Evolutionary conservation across 768 basidiomycete genomes (phyloP).

Genomic region (Pulveroboletus frians): DNA sequence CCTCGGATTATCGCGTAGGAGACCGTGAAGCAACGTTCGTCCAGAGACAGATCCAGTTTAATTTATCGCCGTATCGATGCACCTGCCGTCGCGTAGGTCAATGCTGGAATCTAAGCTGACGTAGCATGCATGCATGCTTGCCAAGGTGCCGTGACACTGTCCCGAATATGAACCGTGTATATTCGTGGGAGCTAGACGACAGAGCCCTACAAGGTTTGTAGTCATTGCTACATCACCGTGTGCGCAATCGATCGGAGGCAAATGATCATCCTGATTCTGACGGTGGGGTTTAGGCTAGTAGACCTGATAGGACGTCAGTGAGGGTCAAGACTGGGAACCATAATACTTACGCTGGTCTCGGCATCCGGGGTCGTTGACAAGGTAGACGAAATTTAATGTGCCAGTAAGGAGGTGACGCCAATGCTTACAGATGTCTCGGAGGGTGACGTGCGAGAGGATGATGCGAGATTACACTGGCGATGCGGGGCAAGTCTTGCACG

Average conservation of each 20-base stretch:
- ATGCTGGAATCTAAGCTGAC: constrained; percentile 62
- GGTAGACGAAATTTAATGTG: not conserved
- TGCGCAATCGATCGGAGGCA: constrained; percentile 59
- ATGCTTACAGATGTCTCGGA: constrained; percentile 54
- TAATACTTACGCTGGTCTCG: constrained; percentile 41
- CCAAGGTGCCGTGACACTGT: constrained; percentile 53
- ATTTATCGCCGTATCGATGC: constrained; percentile 60
- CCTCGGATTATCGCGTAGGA: constrained; percentile 62
- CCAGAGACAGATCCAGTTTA: constrained; percentile 54
- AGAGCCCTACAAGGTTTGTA: constrained; percentile 63
- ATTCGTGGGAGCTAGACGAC: not conserved
- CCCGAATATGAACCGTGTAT: constrained; percentile 4
- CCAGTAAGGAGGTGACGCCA: not conserved
- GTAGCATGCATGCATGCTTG: constrained; percentile 71
- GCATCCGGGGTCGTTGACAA: constrained; percentile 48
- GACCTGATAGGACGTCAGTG: constrained; percentile 30
- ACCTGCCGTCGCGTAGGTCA: constrained; percentile 65
- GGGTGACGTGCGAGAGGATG: constrained; percentile 46
- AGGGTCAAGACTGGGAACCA: not conserved
- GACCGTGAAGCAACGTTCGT: constrained; percentile 67
- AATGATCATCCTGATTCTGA: constrained; percentile 23
- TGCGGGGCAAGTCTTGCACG: constrained; percentile 72
- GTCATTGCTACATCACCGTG: constrained; percentile 56
- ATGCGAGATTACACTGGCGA: constrained; percentile 51
- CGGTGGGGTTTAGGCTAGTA: constrained; percentile 56